Evolutionary conservation across 768 basidiomycete species (phyloP), one percentile per base, ranked within the genome.

Genomic region (Lactarius deliciosus): DNA sequence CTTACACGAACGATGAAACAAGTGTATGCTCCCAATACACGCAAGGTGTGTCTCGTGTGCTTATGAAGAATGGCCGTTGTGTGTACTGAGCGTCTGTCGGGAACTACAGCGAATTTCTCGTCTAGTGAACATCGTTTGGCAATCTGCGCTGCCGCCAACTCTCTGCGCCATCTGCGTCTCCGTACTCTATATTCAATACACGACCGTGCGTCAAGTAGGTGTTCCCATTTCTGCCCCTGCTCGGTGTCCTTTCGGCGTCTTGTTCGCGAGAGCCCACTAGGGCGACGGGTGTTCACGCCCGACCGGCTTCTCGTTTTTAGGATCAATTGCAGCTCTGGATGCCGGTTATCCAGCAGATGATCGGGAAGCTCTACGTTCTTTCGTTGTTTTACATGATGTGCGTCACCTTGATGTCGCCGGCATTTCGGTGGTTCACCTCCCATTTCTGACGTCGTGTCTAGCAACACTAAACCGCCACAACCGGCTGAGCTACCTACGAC

Each of bases 351-450:
- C 61, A 63, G 13, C 60, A 25, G 22, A n/a, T 59, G 57, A 20
- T 59, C 2, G 65, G 65, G 25, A 66, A 66, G 65, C 65, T 66
- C 61, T 66, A 66, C 20, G 61, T 63, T 22, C 61, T 66, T 25
- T 66, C 65, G 4, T 57, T 66, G 38, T 63, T 59, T 45, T 63
- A 63, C 40, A 59, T 63, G 5, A 58, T 63, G 65, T 66, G 40
- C 36, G 65, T n/a, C 13, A 18, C 7, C 10, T n/a, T 16, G 6
- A 13, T 20, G 7, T 41, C 7, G 6, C 53, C 34, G 13, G 16
- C 11, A 50, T 40, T 56, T 57, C n/a, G n/a, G 20, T 18, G 10
- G 18, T 10, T 28, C 13, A 20, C 40, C 11, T 40, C 11, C 41
- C 25, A 20, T n/a, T 47, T 57, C 60, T 65, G 43, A 61, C 8